Evolutionary conservation across 257 asterid genomes (phyloP).

Genomic region (Solanum chiquidenum): DNA sequence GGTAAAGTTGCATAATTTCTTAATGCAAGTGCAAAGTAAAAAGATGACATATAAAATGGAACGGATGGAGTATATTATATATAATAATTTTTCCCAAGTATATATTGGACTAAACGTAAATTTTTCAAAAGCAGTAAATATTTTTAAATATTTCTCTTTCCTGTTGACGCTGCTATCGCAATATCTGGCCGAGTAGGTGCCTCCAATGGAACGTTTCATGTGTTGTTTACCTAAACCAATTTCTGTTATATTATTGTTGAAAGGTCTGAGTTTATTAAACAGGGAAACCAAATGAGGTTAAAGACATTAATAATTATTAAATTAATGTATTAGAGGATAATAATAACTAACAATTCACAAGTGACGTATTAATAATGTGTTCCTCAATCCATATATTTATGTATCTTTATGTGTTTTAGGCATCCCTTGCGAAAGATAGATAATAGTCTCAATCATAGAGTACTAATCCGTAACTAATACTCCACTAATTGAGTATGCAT

Average conservation of each 20-base stretch:
- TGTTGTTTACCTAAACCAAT: background rate
- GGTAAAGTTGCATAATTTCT: no score
- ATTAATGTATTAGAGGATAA: background rate
- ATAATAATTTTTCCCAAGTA: no score
- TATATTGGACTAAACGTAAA: no score
- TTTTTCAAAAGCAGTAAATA: no score
- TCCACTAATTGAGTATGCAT: background rate
- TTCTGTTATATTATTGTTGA: background rate
- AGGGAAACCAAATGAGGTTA: background rate
- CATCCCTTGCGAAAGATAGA: background rate
- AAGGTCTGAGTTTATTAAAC: background rate
- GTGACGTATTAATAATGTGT: no score
- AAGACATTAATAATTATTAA: background rate
- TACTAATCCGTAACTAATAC: background rate
- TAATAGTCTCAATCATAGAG: no score
- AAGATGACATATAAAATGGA: no score
- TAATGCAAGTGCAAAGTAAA: no score
- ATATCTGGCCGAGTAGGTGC: background rate
- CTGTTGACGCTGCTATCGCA: no score
- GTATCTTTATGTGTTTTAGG: background rate
- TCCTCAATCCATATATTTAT: background rate
- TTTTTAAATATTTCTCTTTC: no score
- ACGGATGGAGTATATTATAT: no score
- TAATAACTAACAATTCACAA: no score
- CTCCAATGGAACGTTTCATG: background rate